A percentile compares a stretch with the other conserved stretches of the same genome.
These are phyloP conservation scores for Bombardia bombarda DNA, from an alignment of 495 filamentous ascomycete genomes.

Conservation along the genomic window DNA sequence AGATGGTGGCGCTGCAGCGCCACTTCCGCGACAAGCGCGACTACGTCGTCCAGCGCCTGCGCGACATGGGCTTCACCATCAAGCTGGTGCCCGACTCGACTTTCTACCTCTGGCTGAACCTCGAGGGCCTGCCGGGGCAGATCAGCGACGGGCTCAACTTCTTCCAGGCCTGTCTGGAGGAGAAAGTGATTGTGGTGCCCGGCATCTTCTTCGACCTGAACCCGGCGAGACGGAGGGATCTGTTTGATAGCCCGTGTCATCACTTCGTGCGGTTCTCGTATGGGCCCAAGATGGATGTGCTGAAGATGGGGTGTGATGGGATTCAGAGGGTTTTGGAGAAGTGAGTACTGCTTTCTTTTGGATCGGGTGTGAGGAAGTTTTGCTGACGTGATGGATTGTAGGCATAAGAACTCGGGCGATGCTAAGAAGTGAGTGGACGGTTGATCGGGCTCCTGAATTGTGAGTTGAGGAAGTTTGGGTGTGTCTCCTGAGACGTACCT, in stretches of 20 bases:
- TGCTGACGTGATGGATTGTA: too few species aligned
- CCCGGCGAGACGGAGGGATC: conserved; percentile 76
- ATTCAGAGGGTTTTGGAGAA: conserved; percentile 77
- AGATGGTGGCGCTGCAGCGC: conserved; percentile 81
- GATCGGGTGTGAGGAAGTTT: too few species aligned
- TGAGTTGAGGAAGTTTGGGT: too few species aligned
- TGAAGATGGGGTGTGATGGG: conserved; percentile 78
- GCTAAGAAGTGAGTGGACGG: too few species aligned
- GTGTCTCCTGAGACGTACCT: too few species aligned
- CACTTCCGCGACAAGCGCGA: conserved; percentile 90
- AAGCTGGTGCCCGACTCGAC: conserved; percentile 77
- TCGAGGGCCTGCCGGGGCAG: conserved; percentile 54
- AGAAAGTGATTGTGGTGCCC: conserved; percentile 92
- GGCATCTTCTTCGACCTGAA: conserved; percentile 93
- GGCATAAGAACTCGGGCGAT: too few species aligned
- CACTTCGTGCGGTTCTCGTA: conserved; percentile 91
- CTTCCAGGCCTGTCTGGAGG: conserved; percentile 84
- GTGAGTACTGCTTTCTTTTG: conserved; percentile 26
- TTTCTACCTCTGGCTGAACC: conserved; percentile 70
- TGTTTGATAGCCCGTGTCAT: conserved; percentile 94
- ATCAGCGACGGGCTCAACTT: conserved; percentile 93
- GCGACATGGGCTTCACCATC: conserved; percentile 76
- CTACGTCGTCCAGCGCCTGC: conserved; percentile 70
- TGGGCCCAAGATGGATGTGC: conserved; percentile 79
- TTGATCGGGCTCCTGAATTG: too few species aligned